A percentile compares a stretch with the other conserved stretches of the same genome.
Evolutionary conservation across 345 rosid species (phyloP).

Genomic region (Alliaria petiolata): DNA sequence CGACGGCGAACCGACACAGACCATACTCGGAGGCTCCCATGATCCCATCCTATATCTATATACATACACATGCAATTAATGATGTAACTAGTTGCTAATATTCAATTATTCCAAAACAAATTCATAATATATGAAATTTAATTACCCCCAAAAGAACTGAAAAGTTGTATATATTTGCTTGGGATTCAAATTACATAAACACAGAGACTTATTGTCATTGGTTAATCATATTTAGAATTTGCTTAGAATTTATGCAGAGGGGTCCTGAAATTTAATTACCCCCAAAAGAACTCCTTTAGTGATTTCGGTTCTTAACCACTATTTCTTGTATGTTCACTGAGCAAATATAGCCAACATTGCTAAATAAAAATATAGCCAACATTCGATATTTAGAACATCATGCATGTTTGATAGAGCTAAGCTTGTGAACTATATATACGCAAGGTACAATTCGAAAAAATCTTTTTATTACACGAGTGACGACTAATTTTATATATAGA

Average conservation of each 20-base stretch:
- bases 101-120: background rate
- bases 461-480: background rate
- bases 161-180: slow-evolving; percentile 1
- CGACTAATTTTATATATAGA: background rate
- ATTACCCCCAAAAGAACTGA: slow-evolving; percentile 1
- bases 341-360: background rate
- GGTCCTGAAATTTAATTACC: too few species aligned
- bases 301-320: background rate
- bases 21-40: background rate
- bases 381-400: too few species aligned
- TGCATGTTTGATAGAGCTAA: background rate
- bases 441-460: background rate
- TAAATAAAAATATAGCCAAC: too few species aligned
- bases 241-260: background rate
- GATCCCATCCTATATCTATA: background rate
- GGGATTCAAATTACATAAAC: background rate
- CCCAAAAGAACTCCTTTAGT: too few species aligned
- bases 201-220: background rate
- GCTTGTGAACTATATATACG: too few species aligned
- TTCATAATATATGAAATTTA: background rate
- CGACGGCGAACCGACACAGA: slow-evolving; percentile 10
- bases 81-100: slow-evolving; percentile 1
- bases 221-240: background rate
- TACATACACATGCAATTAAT: slow-evolving; percentile 6
- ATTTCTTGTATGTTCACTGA: background rate